These are phyloP conservation scores for Mycena epipterygia DNA, from an alignment of 768 basidiomycete species.

Conservation along the genomic window DNA sequence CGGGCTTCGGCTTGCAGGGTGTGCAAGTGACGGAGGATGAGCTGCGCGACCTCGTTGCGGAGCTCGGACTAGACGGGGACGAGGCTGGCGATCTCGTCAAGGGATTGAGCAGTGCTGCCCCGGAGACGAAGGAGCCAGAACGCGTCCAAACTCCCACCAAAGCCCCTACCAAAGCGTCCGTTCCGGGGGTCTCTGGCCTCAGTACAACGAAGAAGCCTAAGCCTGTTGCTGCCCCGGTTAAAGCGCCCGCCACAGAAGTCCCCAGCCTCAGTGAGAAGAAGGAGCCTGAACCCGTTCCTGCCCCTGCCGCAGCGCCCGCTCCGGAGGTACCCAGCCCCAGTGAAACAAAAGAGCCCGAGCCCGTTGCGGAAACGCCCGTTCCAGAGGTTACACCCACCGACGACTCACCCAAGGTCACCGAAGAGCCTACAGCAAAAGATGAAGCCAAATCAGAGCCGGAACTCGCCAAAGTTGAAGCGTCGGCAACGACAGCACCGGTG, in stretches of 20 bases:
- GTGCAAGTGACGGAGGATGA: slow-evolving; percentile 85
- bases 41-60: slow-evolving; percentile 75
- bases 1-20: slow-evolving; percentile 81
- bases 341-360: too few species aligned
- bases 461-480: background rate
- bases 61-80: slow-evolving; percentile 81
- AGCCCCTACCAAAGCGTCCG: too few species aligned
- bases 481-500: background rate
- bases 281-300: too few species aligned
- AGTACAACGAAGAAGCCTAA: too few species aligned
- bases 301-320: too few species aligned
- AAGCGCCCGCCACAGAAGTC: too few species aligned
- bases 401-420: background rate
- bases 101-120: slow-evolving; percentile 60
- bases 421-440: background rate
- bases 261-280: too few species aligned
- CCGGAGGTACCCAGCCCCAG: too few species aligned
- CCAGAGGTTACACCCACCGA: slow-evolving; percentile 21
- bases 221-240: too few species aligned
- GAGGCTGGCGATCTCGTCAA: slow-evolving; percentile 84
- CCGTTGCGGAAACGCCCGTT: background rate
- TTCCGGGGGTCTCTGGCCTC: too few species aligned
- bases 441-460: background rate
- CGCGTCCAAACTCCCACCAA: slow-evolving; percentile 1
- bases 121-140: slow-evolving; percentile 36